A percentile compares a stretch with the other conserved stretches of the same genome.
Evolutionary conservation across 1,284 basidiomycete genomes (phyloP).

Genomic region (Tilletiaria anomala): DNA sequence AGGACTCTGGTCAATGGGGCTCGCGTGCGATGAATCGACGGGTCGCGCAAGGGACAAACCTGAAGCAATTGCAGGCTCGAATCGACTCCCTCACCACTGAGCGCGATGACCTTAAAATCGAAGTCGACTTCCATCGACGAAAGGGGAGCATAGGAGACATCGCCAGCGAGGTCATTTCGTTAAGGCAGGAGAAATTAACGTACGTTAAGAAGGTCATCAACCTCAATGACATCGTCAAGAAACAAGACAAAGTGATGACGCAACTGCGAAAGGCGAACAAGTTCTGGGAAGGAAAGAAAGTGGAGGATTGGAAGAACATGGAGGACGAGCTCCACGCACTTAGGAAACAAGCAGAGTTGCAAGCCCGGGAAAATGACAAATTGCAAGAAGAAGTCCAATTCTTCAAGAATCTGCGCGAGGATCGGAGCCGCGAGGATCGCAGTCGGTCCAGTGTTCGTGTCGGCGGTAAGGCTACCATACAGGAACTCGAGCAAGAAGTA

Average conservation of each 20-base stretch:
- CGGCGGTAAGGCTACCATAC: no score
- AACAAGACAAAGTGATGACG: slow-evolving; percentile 30
- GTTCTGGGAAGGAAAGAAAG: no score
- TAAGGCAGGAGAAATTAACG: slow-evolving; percentile 30
- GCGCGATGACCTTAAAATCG: slow-evolving; percentile 35
- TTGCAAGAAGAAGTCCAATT: no score
- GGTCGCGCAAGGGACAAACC: slow-evolving; percentile 23
- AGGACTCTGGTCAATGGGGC: slow-evolving; percentile 25
- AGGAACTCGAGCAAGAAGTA: no score
- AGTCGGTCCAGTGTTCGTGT: no score
- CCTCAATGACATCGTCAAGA: slow-evolving; percentile 26
- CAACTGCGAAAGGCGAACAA: no score
- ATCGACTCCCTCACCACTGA: slow-evolving; percentile 34
- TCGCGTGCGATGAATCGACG: slow-evolving; percentile 23
- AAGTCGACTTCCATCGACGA: slow-evolving; percentile 33
- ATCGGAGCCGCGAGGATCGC: no score
- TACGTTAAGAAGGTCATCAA: slow-evolving; percentile 29
- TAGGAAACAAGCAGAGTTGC: no score
- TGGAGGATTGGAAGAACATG: no score
- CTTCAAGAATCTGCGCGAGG: no score
- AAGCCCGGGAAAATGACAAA: no score
- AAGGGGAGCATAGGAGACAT: slow-evolving; percentile 30
- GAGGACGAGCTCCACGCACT: no score
- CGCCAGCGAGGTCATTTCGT: slow-evolving; percentile 22
- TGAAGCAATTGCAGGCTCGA: slow-evolving; percentile 31